phyloP scores from a whole-genome alignment of 768 basidiomycete species.

The Rhodosporidiobolus odoratus region DNA sequence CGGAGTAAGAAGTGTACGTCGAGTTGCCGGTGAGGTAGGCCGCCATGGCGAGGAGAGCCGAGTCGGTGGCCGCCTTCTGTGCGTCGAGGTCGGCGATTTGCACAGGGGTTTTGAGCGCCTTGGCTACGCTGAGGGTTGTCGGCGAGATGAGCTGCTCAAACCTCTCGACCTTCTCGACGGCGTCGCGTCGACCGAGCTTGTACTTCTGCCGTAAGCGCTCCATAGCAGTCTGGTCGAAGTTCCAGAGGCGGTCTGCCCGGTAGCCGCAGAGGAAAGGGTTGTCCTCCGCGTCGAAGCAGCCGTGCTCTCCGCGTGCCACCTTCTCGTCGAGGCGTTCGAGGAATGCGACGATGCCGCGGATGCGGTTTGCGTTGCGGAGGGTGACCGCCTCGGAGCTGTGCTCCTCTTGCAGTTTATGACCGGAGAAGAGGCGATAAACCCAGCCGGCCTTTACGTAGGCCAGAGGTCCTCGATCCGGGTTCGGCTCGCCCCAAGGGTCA shows the following conservation, averaged over 20 bases:
- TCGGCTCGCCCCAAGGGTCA: background rate
- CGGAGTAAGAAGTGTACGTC: slow-evolving; percentile 20
- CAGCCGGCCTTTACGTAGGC: slow-evolving; percentile 41
- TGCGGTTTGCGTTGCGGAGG: slow-evolving; percentile 42
- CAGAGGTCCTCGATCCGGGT: slow-evolving; percentile 28
- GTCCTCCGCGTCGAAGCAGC: slow-evolving; percentile 22
- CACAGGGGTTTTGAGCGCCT: background rate
- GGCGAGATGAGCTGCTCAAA: slow-evolving; percentile 26
- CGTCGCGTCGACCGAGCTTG: slow-evolving; percentile 23
- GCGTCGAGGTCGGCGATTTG: slow-evolving; percentile 2
- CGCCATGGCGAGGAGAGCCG: slow-evolving; percentile 37
- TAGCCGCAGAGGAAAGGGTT: slow-evolving; percentile 33
- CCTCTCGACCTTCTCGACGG: slow-evolving; percentile 23
- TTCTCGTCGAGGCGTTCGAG: slow-evolving; percentile 41
- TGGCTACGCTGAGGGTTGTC: background rate
- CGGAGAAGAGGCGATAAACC: slow-evolving; percentile 44
- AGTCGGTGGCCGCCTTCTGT: slow-evolving; percentile 31
- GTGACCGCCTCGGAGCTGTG: slow-evolving; percentile 34
- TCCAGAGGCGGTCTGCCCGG: slow-evolving; percentile 33
- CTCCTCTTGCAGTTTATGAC: slow-evolving; percentile 39
- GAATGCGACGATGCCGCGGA: slow-evolving; percentile 42
- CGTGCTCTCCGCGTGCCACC: slow-evolving; percentile 35
- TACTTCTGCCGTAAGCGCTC: slow-evolving; percentile 30
- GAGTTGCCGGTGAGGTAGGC: slow-evolving; percentile 38
- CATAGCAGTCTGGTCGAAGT: slow-evolving; percentile 34